Evolutionary conservation across 768 basidiomycete genomes (phyloP).

Genomic region (Lanmaoa pseudosensibilis): DNA sequence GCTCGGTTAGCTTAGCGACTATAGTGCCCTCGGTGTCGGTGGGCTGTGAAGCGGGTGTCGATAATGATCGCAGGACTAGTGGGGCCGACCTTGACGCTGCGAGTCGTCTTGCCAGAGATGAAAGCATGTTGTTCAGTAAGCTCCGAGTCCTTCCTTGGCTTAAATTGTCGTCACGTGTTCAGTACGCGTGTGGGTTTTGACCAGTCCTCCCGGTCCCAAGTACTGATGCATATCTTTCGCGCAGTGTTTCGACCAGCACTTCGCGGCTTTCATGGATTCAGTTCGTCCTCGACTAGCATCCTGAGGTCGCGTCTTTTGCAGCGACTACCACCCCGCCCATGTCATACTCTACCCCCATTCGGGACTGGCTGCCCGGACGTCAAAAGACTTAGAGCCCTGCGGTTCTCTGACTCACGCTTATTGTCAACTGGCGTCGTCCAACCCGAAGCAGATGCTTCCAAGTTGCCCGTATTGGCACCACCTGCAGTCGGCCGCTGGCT

Average conservation of each 20-base stretch:
- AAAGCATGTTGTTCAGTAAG: conserved; percentile 13
- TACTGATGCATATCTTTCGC: conserved; percentile 24
- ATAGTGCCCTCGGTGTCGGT: conserved; percentile 48
- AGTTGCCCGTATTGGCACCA: conserved; percentile 59
- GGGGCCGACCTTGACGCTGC: conserved; percentile 17
- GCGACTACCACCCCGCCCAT: neutral
- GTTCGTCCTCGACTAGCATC: conserved; percentile 1
- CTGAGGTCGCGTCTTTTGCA: conserved; percentile 12
- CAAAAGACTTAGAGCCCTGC: conserved; percentile 5
- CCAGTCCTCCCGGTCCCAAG: neutral
- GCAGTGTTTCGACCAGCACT: conserved; percentile 18
- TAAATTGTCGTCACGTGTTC: conserved; percentile 19
- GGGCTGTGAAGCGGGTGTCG: conserved; percentile 25
- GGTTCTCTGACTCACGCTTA: conserved; percentile 35
- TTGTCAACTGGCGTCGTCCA: conserved; percentile 38
- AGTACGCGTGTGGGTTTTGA: neutral
- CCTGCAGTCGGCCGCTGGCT: conserved; percentile 84
- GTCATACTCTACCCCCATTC: conserved; percentile 7
- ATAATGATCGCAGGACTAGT: conserved; percentile 28
- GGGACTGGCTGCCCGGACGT: neutral
- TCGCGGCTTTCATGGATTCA: conserved; percentile 5
- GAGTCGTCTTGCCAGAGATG: conserved; percentile 37
- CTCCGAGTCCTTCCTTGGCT: neutral
- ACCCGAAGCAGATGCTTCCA: conserved; percentile 20
- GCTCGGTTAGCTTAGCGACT: conserved; percentile 70